phyloP scores from a whole-genome alignment of 129 eudicot species.

The Artemisia annua region DNA sequence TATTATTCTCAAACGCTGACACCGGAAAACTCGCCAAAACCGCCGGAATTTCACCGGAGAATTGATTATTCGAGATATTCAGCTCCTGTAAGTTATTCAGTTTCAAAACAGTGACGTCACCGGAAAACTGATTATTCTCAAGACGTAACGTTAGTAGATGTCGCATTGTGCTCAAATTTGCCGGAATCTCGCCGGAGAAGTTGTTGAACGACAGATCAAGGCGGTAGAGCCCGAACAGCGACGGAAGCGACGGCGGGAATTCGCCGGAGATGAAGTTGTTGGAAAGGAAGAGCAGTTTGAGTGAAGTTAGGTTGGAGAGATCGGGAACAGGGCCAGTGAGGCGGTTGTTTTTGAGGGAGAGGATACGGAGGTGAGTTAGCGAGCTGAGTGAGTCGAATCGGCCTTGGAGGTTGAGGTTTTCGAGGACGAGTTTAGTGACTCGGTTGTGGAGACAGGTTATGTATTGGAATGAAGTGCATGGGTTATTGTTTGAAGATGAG shows the following conservation, averaged over 20 bases:
- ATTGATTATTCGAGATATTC: conserved; percentile 51
- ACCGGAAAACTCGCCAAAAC: conserved; percentile 55
- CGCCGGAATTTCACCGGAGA: conserved; percentile 62
- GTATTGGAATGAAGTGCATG: conserved; percentile 54
- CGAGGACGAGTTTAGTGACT: conserved; percentile 74
- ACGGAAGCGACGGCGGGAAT: conserved; percentile 45
- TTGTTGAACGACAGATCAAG: conserved; percentile 80
- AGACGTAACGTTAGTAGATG: conserved; percentile 59
- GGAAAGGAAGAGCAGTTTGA: conserved; percentile 60
- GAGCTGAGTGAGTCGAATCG: conserved; percentile 41
- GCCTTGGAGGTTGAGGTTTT: conserved; percentile 53
- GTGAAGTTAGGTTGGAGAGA: conserved; percentile 48
- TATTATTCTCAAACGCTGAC: conserved; percentile 54
- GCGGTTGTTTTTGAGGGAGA: conserved; percentile 59
- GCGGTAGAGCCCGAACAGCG: conserved; percentile 34
- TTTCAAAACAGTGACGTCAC: conserved; percentile 37
- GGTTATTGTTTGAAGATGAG: conserved; percentile 55
- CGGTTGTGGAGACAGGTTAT: conserved; percentile 68
- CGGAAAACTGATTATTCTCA: conserved; percentile 54
- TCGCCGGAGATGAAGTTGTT: conserved; percentile 60
- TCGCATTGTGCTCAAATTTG: conserved; percentile 38
- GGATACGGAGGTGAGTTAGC: conserved; percentile 65
- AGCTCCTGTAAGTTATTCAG: conserved; percentile 53
- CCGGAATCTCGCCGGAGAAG: conserved; percentile 63
- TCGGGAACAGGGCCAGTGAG: conserved; percentile 71